These are phyloP conservation scores for Candida khao-thaluensis DNA, from an alignment of 805 yeast species.

Conservation along the genomic window DNA sequence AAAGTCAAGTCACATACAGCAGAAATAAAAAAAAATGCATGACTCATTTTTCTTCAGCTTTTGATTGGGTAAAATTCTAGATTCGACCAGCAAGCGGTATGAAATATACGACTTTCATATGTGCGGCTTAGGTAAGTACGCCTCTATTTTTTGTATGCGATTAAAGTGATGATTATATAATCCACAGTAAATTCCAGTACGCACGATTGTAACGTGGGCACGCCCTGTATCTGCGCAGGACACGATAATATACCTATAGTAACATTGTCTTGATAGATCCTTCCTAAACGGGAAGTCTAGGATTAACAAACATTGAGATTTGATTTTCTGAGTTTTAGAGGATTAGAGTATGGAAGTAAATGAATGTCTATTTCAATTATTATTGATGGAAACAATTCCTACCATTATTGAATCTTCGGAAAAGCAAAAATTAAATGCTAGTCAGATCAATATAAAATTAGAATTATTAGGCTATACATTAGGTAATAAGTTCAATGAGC, in stretches of 20 bases:
- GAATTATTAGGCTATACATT: conserved; percentile 71
- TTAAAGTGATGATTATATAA: background rate
- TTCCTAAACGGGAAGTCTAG: background rate
- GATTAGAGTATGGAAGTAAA: conserved; percentile 9
- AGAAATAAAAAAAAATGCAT: conserved; percentile 4
- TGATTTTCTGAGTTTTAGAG: no score
- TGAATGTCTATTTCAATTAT: conserved; percentile 13
- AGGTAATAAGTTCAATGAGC: conserved; percentile 57
- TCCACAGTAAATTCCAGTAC: background rate
- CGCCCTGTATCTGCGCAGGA: no score
- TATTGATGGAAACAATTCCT: conserved; percentile 17
- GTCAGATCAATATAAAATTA: conserved; percentile 24
- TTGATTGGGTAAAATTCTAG: background rate
- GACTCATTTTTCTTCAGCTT: conserved; percentile 2
- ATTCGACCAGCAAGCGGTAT: background rate
- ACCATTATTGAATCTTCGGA: conserved; percentile 13
- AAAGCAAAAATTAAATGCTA: conserved; percentile 5
- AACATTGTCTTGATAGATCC: no score
- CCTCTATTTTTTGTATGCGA: background rate
- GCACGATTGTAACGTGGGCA: background rate
- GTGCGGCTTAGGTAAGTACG: conserved; percentile 1
- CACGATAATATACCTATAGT: no score
- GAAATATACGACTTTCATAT: background rate
- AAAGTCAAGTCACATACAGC: background rate
- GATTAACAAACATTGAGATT: conserved; percentile 1